Evolutionary conservation across 2,329 filamentous ascomycete genomes (phyloP).

Genomic region (Xylaria multiplex): DNA sequence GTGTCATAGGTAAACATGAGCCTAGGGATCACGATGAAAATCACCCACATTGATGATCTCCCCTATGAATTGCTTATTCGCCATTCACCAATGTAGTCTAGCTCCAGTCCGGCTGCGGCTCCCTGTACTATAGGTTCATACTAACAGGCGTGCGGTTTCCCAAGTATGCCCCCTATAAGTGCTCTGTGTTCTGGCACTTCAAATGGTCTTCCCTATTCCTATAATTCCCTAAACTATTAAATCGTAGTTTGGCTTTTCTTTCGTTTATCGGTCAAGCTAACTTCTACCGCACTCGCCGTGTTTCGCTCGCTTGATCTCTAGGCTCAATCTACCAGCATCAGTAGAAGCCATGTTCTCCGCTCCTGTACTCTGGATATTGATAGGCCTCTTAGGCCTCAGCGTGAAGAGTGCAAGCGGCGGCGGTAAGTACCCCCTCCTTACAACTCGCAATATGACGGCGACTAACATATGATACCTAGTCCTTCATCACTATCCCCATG

Average conservation of each 20-base stretch:
- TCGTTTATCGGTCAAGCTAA: conserved; percentile 16
- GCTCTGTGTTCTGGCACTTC: background rate
- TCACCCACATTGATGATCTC: too few relatives aligned
- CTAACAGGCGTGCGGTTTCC: background rate
- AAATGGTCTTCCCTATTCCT: background rate
- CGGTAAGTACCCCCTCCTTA: conserved; percentile 35
- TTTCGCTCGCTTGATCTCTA: conserved; percentile 41
- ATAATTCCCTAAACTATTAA: background rate
- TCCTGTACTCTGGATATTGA: conserved; percentile 33
- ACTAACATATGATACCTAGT: conserved; percentile 32
- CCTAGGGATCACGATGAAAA: background rate
- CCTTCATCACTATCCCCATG: conserved; percentile 26
- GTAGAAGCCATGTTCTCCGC: conserved; percentile 40
- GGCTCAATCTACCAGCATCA: conserved; percentile 27
- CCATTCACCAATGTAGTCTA: background rate
- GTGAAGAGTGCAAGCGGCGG: conserved; percentile 33
- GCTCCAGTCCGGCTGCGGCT: too few relatives aligned
- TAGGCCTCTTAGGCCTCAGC: conserved; percentile 40
- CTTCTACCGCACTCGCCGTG: conserved; percentile 34
- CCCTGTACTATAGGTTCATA: too few relatives aligned
- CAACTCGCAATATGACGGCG: background rate
- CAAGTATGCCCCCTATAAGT: background rate
- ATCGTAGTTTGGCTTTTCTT: background rate
- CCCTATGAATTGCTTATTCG: too few relatives aligned
- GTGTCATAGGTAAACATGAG: background rate